These are phyloP conservation scores for Friedmanniomyces endolithicus DNA, from an alignment of 495 filamentous ascomycete genomes.

Conservation along the genomic window DNA sequence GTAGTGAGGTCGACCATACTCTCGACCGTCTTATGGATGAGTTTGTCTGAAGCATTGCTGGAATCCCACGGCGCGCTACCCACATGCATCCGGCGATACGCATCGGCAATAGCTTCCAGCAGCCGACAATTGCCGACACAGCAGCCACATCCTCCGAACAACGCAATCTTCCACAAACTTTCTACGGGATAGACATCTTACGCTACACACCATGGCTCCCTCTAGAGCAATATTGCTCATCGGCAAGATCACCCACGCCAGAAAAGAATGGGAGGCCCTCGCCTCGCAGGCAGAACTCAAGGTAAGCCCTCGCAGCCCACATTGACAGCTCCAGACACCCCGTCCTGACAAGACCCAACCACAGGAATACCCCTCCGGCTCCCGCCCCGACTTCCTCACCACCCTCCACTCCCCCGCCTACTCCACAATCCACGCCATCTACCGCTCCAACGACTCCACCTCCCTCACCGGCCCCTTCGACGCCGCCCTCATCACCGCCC, in stretches of 20 bases:
- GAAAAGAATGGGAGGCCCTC: slow-evolving; percentile 26
- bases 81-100: too few relatives aligned
- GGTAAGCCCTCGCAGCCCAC: slow-evolving; percentile 1
- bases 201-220: slow-evolving; percentile 6
- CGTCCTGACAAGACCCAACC: neutral
- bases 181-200: too few relatives aligned
- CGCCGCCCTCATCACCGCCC: slow-evolving; percentile 23
- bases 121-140: neutral
- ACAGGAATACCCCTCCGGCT: slow-evolving; percentile 25
- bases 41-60: too few relatives aligned
- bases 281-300: slow-evolving; percentile 20
- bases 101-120: too few relatives aligned
- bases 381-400: slow-evolving; percentile 25
- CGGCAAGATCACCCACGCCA: slow-evolving; percentile 23
- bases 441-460: slow-evolving; percentile 30
- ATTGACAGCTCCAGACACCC: neutral
- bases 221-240: slow-evolving; percentile 24
- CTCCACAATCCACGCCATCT: slow-evolving; percentile 26
- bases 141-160: too few relatives aligned
- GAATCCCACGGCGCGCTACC: too few relatives aligned
- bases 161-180: too few relatives aligned
- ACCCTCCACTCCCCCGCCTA: slow-evolving; percentile 25
- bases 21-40: too few relatives aligned
- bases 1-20: neutral
- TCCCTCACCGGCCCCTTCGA: slow-evolving; percentile 28